phyloP scores from a whole-genome alignment of 345 rosid species.

The Rhizophora apiculata region DNA sequence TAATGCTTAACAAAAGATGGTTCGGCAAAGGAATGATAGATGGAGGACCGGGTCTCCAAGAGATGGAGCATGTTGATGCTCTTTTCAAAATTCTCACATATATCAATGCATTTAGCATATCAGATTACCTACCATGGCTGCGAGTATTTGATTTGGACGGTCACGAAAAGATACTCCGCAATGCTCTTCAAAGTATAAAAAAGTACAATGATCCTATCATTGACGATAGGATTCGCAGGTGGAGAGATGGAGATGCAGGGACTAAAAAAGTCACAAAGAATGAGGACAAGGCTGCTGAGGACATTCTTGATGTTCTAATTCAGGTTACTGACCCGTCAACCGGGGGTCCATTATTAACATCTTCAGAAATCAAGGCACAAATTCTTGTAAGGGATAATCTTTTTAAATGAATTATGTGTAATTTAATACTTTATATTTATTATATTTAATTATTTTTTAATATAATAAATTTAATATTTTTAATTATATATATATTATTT shows the following conservation, averaged over 20 bases:
- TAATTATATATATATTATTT: no score
- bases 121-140: slow-evolving; percentile 48
- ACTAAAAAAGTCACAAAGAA: slow-evolving; percentile 13
- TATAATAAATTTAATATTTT: no score
- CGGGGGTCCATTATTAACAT: no score
- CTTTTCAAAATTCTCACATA: slow-evolving; percentile 22
- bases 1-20: slow-evolving; percentile 40
- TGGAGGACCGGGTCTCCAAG: no score
- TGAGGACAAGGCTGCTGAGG: slow-evolving; percentile 27
- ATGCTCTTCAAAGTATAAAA: slow-evolving; percentile 20
- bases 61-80: no score
- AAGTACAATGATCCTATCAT: slow-evolving; percentile 52
- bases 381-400: no score
- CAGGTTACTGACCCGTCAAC: not conserved
- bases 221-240: slow-evolving; percentile 35
- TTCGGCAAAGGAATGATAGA: slow-evolving; percentile 5
- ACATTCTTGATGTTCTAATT: slow-evolving; percentile 44
- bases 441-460: no score
- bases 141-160: slow-evolving; percentile 50
- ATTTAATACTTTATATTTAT: no score
- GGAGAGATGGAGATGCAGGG: slow-evolving; percentile 7
- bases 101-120: slow-evolving; percentile 40
- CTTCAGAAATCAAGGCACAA: no score
- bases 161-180: slow-evolving; percentile 37
- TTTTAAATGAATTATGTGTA: no score